Base-by-base conservation (phyloP, 441 rosid species). In the Capsella rubella region DNA sequence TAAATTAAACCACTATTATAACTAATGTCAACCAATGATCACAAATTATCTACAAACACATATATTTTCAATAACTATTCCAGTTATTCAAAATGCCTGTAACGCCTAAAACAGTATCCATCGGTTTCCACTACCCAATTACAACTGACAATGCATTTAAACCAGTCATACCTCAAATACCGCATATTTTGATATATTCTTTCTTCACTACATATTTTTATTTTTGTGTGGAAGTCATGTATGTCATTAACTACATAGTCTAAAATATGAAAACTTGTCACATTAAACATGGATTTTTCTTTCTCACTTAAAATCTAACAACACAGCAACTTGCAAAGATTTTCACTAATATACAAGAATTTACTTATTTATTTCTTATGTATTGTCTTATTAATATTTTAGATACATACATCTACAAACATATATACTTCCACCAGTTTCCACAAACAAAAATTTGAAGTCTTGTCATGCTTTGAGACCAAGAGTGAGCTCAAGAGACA, bases 401-500 rank as follows among this genome's bases (percentile, higher is more conserved):
- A 28, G 40, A 42, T 64, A 52, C 71, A 39, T 16, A 12, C 47
- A 31, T 39, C 12, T 47, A 74, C 66, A 58, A 21, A 39, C 18
- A 59, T 34, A 34, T 34, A 1, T 32, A 67, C 51, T 15, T 69
- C 37, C 50, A 52, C 34, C 43, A 28, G 51, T 53, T 51, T 52
- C 42, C 5, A 35, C 27, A 45, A 40, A 37, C 18, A 52, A 31
- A 18, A 52, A 6, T 43, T 35, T 21, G 51, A 54, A 46, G 13
- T 46, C 32, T 18, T 54, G 34, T 63, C 31, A 77, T 32, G 67
- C 14, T 10, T 42, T 71, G 55, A 57, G 51, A 64, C 72, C 85
- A 66, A 89, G 90, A 64, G 87, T 80, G 70, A 89, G 91, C 56
- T 87, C 89, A 55, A 89, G 84, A 64, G 87, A 85, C 60, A 86